A percentile compares a stretch with the other conserved stretches of the same genome.
These are phyloP conservation scores for Fragaria iinumae DNA, from an alignment of 306 rosid genomes.

Conservation along the genomic window DNA sequence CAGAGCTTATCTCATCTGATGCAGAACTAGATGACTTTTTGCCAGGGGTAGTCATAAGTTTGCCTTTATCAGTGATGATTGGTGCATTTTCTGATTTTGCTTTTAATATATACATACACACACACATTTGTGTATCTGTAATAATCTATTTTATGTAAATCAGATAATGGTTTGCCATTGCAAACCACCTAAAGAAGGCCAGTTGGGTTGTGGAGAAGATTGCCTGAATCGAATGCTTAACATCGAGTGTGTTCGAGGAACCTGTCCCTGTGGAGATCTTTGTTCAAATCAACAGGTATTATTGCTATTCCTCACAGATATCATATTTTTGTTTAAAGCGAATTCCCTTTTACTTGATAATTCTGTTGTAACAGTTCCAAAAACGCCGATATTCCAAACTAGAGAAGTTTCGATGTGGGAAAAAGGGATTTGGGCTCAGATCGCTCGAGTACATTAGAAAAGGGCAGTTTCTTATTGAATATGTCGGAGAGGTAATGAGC, in stretches of 20 bases:
- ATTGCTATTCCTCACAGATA: constrained; percentile 19
- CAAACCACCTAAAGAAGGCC: constrained; percentile 53
- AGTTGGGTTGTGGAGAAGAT: constrained; percentile 88
- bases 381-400: constrained; percentile 74
- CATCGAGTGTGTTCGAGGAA: constrained; percentile 85
- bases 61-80: constrained; percentile 4
- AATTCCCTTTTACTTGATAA: constrained; percentile 29
- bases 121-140: neutral
- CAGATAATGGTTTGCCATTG: constrained; percentile 99
- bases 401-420: constrained; percentile 81
- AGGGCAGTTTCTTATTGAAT: constrained; percentile 94
- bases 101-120: neutral
- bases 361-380: constrained; percentile 74
- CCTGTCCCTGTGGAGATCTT: constrained; percentile 86
- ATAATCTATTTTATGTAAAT: constrained; percentile 31
- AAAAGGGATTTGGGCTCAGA: constrained; percentile 93
- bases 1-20: neutral
- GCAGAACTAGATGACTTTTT: neutral
- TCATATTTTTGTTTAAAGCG: constrained; percentile 20
- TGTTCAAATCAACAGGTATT: constrained; percentile 99
- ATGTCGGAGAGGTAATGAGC: constrained; percentile 89
- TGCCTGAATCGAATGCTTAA: constrained; percentile 92
- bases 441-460: constrained; percentile 50
- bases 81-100: constrained; percentile 6
- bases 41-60: neutral